Percentiles rank a stretch among this genome's conserved stretches.
These are phyloP conservation scores for Urostyla sp. DNA, from an alignment of 73 alveolate species.

Conservation along the genomic window DNA sequence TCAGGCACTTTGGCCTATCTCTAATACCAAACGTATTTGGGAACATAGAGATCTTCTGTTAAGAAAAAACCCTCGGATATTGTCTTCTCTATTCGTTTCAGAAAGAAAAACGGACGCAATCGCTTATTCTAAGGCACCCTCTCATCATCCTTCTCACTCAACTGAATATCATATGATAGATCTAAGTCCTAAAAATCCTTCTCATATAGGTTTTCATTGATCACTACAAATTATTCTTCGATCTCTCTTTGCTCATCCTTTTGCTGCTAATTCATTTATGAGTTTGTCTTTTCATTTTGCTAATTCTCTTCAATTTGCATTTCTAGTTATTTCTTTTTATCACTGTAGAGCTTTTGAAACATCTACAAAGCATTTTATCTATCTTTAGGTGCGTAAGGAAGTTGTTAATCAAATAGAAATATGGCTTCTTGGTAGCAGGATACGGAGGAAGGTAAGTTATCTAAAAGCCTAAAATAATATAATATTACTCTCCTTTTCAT, in stretches of 20 bases:
- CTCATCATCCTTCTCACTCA: neutral
- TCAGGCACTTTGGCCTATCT: slow-evolving; percentile 64
- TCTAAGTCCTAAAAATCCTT: slow-evolving; percentile 65
- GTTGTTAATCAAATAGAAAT: neutral
- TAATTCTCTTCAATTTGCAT: neutral
- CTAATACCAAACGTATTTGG: slow-evolving; percentile 54
- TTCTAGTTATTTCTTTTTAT: slow-evolving; percentile 17
- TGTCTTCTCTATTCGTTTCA: slow-evolving; percentile 42
- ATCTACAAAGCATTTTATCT: slow-evolving; percentile 36
- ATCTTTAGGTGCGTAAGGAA: slow-evolving; percentile 28
- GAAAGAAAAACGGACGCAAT: slow-evolving; percentile 49
- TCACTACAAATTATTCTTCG: slow-evolving; percentile 26
- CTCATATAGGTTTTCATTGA: slow-evolving; percentile 55
- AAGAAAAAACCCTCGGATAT: slow-evolving; percentile 43
- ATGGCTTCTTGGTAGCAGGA: slow-evolving; percentile 29
- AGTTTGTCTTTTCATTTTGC: neutral
- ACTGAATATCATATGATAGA: slow-evolving; percentile 20
- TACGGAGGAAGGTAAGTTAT: slow-evolving; percentile 1
- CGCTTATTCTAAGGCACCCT: slow-evolving; percentile 17
- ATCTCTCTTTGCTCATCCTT: neutral
- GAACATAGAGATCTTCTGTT: slow-evolving; percentile 58
- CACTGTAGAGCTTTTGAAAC: slow-evolving; percentile 28
- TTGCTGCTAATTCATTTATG: neutral
- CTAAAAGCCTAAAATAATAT: neutral
- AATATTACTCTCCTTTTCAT: slow-evolving; percentile 33